Percentiles rank a stretch among this genome's conserved stretches.
Conservation (phyloP, 768 basidiomycete species). For the Lactifluus subvellereus region DNA sequence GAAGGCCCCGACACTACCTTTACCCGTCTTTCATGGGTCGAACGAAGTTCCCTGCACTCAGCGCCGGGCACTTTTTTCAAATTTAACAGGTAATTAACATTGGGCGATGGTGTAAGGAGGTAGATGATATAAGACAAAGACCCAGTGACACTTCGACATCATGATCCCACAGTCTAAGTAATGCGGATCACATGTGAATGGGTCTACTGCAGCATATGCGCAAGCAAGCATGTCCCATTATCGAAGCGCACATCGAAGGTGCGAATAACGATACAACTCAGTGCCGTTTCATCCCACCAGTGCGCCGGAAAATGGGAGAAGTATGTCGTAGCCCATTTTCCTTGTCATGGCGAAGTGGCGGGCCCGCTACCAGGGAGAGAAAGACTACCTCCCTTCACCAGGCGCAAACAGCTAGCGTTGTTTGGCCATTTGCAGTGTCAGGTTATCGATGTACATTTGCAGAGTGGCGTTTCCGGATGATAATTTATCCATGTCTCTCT, state of each 20-base stretch:
- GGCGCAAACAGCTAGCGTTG: constrained; percentile 42
- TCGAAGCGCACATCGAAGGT: background rate
- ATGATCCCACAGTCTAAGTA: no score
- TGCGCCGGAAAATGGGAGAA: background rate
- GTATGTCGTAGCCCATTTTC: background rate
- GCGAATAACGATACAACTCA: background rate
- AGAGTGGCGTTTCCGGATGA: constrained; percentile 73
- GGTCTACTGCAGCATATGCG: no score
- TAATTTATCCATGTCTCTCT: constrained; percentile 77
- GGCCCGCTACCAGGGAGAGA: background rate
- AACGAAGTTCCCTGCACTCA: no score
- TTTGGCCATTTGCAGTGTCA: constrained; percentile 83
- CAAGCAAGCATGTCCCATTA: no score
- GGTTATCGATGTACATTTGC: constrained; percentile 86
- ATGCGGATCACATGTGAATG: no score
- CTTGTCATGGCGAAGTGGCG: background rate
- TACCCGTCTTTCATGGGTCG: no score
- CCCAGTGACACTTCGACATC: no score
- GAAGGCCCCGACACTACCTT: background rate
- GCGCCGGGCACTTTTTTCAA: no score
- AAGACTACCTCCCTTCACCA: background rate
- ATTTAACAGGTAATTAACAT: no score
- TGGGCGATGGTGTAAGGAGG: no score
- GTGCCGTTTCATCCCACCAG: background rate
- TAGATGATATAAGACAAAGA: no score